Conservation (phyloP, 2,329 filamentous ascomycete genomes). For the Huntiella abstrusa region DNA sequence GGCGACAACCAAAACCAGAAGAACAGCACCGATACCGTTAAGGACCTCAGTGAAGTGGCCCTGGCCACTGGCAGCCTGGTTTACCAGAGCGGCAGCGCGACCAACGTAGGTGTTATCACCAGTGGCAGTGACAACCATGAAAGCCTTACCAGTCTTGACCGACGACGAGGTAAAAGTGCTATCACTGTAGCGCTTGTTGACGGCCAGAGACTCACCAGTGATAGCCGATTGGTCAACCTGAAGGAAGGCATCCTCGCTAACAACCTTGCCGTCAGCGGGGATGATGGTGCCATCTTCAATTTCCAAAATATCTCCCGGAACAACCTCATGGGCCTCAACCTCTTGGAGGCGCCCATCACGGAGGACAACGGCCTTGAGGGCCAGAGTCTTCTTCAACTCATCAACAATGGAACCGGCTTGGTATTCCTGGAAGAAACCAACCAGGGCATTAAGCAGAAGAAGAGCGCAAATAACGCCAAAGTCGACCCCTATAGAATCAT, state of each 20-base stretch:
- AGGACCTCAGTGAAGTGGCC: constrained; percentile 40
- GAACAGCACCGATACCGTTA: constrained; percentile 65
- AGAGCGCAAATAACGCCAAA: constrained; percentile 80
- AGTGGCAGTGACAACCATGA: constrained; percentile 63
- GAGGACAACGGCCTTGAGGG: constrained; percentile 71
- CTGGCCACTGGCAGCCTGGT: constrained; percentile 42
- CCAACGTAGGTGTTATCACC: constrained; percentile 85
- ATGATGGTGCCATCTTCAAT: constrained; percentile 81
- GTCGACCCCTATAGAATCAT: constrained; percentile 43
- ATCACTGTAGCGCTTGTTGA: constrained; percentile 72
- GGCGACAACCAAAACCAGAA: constrained; percentile 61
- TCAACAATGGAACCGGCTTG: constrained; percentile 83
- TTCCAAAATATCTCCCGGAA: constrained; percentile 77
- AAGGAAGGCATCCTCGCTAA: constrained; percentile 63
- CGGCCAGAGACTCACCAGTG: constrained; percentile 78
- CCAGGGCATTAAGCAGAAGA: constrained; percentile 63
- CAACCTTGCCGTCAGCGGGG: constrained; percentile 70
- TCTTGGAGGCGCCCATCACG: constrained; percentile 61
- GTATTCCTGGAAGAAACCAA: constrained; percentile 79
- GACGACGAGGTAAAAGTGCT: constrained; percentile 69
- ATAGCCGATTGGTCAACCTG: constrained; percentile 31
- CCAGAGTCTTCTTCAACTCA: constrained; percentile 76
- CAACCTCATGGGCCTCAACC: constrained; percentile 65
- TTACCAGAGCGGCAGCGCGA: constrained; percentile 71
- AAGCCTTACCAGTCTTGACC: constrained; percentile 78